These are phyloP conservation scores for Scortechinia acanthostroma DNA, from an alignment of 2,329 filamentous ascomycete genomes.

Conservation along the genomic window DNA sequence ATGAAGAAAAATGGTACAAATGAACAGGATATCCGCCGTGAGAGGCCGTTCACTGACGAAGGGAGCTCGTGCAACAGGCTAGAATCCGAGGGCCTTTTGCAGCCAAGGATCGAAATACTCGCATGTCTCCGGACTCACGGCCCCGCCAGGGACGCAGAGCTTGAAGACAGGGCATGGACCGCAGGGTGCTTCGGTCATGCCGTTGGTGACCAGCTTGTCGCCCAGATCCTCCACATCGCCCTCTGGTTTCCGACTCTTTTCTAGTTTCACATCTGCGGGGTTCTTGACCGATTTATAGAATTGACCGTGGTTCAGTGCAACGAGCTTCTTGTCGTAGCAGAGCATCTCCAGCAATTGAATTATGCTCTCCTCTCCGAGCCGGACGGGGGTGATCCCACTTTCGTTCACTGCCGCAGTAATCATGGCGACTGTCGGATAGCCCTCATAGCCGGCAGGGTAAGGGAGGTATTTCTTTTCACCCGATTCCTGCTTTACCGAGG, in stretches of 20 bases:
- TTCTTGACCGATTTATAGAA: constrained; percentile 37
- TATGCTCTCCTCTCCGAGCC: constrained; percentile 41
- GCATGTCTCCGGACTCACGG: constrained; percentile 52
- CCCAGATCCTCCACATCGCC: constrained; percentile 20
- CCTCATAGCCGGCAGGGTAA: constrained; percentile 32
- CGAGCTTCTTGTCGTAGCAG: constrained; percentile 51
- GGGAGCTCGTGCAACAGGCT: too few relatives aligned
- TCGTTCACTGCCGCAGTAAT: constrained; percentile 44
- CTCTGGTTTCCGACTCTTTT: constrained; percentile 10
- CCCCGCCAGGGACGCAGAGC: constrained; percentile 51
- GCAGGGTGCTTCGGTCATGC: constrained; percentile 56
- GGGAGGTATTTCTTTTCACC: constrained; percentile 28
- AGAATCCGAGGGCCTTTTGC: constrained; percentile 5
- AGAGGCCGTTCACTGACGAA: too few relatives aligned
- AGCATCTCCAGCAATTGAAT: constrained; percentile 52
- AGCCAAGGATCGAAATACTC: constrained; percentile 58
- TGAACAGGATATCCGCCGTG: too few relatives aligned
- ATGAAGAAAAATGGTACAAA: too few relatives aligned
- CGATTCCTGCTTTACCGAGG: constrained; percentile 21
- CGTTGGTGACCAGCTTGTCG: constrained; percentile 39
- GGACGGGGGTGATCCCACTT: constrained; percentile 41
- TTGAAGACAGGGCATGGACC: constrained; percentile 57
- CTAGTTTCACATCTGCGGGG: constrained; percentile 11
- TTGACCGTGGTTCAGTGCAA: constrained; percentile 35
- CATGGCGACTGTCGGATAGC: constrained; percentile 44